Percentiles rank a stretch among this genome's conserved stretches.
Conservation (phyloP, 192 early-diverging fungal species). For the Podila clonocystis region DNA sequence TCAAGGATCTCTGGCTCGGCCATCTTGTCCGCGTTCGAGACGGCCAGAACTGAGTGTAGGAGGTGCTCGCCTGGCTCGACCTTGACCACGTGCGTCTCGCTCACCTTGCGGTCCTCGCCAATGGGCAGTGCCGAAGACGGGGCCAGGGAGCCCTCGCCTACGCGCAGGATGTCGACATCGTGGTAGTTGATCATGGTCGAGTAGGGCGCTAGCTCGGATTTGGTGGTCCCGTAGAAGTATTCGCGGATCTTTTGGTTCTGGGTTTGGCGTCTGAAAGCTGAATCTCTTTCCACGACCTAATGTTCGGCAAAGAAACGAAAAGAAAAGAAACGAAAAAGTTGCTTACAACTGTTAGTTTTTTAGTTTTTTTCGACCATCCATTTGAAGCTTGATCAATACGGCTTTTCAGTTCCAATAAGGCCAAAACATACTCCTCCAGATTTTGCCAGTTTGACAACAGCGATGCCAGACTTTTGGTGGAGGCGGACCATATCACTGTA, state of each 20-base stretch:
- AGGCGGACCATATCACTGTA: conserved; percentile 82
- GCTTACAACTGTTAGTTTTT: no score
- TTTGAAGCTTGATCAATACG: not conserved
- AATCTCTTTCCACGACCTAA: conserved; percentile 89
- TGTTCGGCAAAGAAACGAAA: not conserved
- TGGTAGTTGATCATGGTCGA: conserved; percentile 81
- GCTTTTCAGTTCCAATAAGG: no score
- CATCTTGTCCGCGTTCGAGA: conserved; percentile 73
- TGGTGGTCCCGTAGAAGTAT: conserved; percentile 94
- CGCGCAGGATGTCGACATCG: conserved; percentile 80
- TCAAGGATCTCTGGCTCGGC: conserved; percentile 67
- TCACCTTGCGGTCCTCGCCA: conserved; percentile 80
- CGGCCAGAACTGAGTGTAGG: conserved; percentile 86
- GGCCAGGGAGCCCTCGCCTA: conserved; percentile 82
- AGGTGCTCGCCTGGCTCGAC: conserved; percentile 86
- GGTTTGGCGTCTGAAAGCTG: conserved; percentile 69
- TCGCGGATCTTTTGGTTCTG: conserved; percentile 83
- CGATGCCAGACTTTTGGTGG: conserved; percentile 61
- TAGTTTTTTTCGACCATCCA: not conserved
- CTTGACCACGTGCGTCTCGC: conserved; percentile 82
- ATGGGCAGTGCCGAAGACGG: conserved; percentile 93
- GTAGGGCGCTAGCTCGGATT: conserved; percentile 84
- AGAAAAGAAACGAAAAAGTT: no score
- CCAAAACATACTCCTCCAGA: conserved; percentile 83
- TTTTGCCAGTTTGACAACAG: conserved; percentile 88